Percentiles rank a stretch among this genome's conserved stretches.
Evolutionary conservation across 75 land plant species (phyloP).

Genomic region (Picea sitchensis): DNA sequence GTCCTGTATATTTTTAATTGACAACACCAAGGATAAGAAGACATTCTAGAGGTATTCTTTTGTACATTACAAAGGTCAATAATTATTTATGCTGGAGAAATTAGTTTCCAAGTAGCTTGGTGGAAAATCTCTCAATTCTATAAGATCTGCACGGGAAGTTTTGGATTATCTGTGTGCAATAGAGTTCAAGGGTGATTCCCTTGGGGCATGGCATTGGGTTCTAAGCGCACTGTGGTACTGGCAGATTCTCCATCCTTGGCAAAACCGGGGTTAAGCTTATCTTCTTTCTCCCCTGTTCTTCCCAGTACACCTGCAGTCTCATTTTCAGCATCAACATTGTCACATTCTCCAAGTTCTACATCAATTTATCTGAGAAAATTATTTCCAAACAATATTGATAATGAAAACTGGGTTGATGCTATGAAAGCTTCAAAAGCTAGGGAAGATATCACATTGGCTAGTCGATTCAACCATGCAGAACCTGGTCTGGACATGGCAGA

Average conservation of each 20-base stretch:
- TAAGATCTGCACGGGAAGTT: not conserved
- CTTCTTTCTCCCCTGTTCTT: not conserved
- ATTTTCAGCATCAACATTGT: slow-evolving; percentile 2
- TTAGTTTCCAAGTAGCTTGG: not conserved
- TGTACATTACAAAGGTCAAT: too few relatives aligned
- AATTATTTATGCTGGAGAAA: too few relatives aligned
- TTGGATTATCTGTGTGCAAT: not conserved
- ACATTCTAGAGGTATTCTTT: too few relatives aligned
- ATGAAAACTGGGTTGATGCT: slow-evolving; percentile 27
- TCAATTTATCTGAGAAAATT: not conserved
- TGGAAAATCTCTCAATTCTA: not conserved
- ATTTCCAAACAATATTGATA: not conserved
- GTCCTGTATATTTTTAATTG: too few relatives aligned
- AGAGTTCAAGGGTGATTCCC: not conserved
- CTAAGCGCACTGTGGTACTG: not conserved
- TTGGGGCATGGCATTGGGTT: not conserved
- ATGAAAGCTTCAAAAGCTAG: slow-evolving; percentile 42
- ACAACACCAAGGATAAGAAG: too few relatives aligned
- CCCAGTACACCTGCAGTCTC: not conserved
- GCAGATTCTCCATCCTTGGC: not conserved
- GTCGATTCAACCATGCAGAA: not conserved
- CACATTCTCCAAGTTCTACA: slow-evolving; percentile 8
- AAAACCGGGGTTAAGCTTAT: not conserved
- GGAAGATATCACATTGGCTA: not conserved
- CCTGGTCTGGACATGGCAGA: not conserved